These are phyloP conservation scores for Magnolia kwangsiensis DNA, from an alignment of 164 flowering plant genomes.

Conservation along the genomic window DNA sequence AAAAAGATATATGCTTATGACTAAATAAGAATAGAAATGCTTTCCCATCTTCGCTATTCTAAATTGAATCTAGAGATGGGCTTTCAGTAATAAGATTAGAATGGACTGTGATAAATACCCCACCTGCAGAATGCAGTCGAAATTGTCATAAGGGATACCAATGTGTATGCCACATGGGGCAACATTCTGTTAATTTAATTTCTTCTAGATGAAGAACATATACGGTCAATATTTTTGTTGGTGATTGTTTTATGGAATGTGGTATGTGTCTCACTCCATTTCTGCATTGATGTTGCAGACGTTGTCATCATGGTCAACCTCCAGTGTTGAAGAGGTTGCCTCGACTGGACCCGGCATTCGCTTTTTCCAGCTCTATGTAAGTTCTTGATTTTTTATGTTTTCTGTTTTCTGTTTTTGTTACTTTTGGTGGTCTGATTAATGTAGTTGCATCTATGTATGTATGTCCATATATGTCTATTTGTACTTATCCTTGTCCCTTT, in stretches of 20 bases:
- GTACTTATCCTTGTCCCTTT: not conserved
- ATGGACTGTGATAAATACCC: too few relatives aligned
- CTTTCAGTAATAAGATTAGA: too few relatives aligned
- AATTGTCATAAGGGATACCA: too few relatives aligned
- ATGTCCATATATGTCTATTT: not conserved
- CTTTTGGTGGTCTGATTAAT: not conserved
- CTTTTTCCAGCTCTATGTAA: constrained; percentile 92
- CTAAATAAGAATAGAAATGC: too few relatives aligned
- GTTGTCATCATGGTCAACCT: constrained; percentile 82
- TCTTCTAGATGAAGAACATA: not conserved
- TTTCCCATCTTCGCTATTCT: too few relatives aligned
- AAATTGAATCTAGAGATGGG: too few relatives aligned
- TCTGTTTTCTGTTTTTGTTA: not conserved
- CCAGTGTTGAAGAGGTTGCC: constrained; percentile 90
- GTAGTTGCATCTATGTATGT: not conserved
- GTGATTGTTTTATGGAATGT: not conserved
- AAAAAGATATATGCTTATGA: too few relatives aligned
- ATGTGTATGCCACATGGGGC: not conserved
- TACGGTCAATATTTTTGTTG: not conserved
- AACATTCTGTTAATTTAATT: not conserved
- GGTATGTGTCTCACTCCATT: not conserved
- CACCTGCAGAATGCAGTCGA: too few relatives aligned
- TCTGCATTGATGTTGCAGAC: constrained; percentile 40
- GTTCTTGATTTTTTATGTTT: constrained; percentile 2
- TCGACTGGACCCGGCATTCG: constrained; percentile 86